Percentiles rank a stretch among this genome's conserved stretches.
Conservation (phyloP, 225 moss, liverwort and hornwort genomes). For the Takakia lepidozioides region DNA sequence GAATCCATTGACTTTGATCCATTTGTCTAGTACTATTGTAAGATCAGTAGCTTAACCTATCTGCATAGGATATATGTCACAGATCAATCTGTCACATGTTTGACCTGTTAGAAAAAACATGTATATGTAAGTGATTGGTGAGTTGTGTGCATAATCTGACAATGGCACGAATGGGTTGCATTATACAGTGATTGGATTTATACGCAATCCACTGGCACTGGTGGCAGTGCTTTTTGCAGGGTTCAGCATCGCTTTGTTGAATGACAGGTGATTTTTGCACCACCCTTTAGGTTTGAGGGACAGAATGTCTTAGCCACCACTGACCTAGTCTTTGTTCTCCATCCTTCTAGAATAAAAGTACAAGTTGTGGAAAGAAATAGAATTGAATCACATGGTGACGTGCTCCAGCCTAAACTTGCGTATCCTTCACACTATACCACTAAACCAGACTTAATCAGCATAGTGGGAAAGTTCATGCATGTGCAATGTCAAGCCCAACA, state of each 20-base stretch:
- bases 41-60: neutral
- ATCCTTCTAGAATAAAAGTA: too few relatives aligned
- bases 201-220: conserved; percentile 62
- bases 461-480: too few relatives aligned
- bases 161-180: conserved; percentile 7
- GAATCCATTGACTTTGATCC: neutral
- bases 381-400: too few relatives aligned
- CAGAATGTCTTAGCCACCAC: too few relatives aligned
- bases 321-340: too few relatives aligned
- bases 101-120: neutral
- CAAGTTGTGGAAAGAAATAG: too few relatives aligned
- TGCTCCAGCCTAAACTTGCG: too few relatives aligned
- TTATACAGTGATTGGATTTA: conserved; percentile 41
- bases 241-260: conserved; percentile 52
- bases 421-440: too few relatives aligned
- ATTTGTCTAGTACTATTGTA: neutral
- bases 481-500: too few relatives aligned
- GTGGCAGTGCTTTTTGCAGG: conserved; percentile 53
- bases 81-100: neutral
- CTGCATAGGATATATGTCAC: neutral
- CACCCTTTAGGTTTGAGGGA: too few relatives aligned
- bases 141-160: conserved; percentile 5
- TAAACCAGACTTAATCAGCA: too few relatives aligned
- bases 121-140: neutral
- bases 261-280: conserved; percentile 68